Evolutionary conservation across 768 basidiomycete species (phyloP), one percentile per base, ranked within the genome.

Genomic region (Mycena rosella): DNA sequence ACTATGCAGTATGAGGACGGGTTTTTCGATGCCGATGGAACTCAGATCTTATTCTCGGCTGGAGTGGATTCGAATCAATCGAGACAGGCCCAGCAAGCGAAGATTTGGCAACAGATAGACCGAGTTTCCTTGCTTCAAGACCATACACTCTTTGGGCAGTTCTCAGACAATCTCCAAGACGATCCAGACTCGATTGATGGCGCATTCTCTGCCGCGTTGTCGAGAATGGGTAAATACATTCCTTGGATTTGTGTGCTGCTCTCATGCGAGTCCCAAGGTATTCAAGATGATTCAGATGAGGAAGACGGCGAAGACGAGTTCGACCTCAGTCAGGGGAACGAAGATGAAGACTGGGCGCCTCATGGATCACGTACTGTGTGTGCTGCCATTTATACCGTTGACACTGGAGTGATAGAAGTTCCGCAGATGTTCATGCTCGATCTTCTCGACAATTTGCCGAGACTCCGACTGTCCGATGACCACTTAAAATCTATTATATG

Each of bases 401-500:
- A 42, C 40, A 42, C 17, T 5, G 27, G 27, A 6, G 26, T 49
- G 48, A 49, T 49, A 36, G 34, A 36, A 36, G 34, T 15, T 36
- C 34, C 34, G 38, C 17, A 45, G 44, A 45, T 45, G 44, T 45
- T 45, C 44, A 45, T 79, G 47, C 71, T 79, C 3, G 78, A 80
- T 47, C 18, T 78, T 6, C 54, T 80, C 4, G 80, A 80, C 57
- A 77, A 75, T 53, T 60, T 79, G 1, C 80, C 78, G 2, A 73
- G 75, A n/a, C 70, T 77, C 6, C 73, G 78, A 0, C 71, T 81
- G 2, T 80, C 80, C 17, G 73, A 75, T 57, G 74, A 76, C 53
- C 79, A 78, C 17, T 44, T 81, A 20, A 74, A 76, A 48, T 47
- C 67, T 18, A 73, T 80, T 57, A 55, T 80, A 0, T 80, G 77